Base-by-base conservation (phyloP, 148 eudicot genomes). In the Cornus florida region DNA sequence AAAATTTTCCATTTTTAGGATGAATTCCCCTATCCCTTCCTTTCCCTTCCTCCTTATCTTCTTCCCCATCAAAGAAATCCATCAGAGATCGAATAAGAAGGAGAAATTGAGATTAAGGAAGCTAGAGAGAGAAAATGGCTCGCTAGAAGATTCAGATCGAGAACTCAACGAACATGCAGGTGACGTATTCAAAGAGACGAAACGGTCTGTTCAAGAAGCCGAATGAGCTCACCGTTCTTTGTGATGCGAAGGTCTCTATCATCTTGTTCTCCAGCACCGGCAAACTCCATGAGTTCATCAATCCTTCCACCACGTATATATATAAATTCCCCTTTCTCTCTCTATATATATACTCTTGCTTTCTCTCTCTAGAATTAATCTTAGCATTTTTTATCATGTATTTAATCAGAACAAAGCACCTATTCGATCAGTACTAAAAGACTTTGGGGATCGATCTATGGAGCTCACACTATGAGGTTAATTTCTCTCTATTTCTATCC, bases 121-220 rank as follows among this genome's bases (percentile, higher is more conserved):
- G 46, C 71, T n/a, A n/a, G 38, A 17, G 19, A 71, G 35, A n/a
- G 43, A 43, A 73, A 70, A 94, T 92, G 98, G 93, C 98, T 67
- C 87, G 97, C 67, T 97, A 97, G 22, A 92, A 91, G 85, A 92
- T 94, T 75, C 92, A 92, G 82, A 94, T 94, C 32, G 98, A 94
- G 79, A 94, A 94, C 76, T 72, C 86, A 16, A 94, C 95, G 10
- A 94, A 92, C 86, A 86, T 97, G 77, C 98, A 94, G 62, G 98
- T 94, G 22, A 94, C 98, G 0, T 94, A 92, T 67, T 94, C 97
- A 3, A 94, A 94, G 89, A 79, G 98, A 48, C 84, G 97, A 67
- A 92, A 89, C 65, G 98, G 98, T 16, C 71, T 94, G 33, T 91
- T 94, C 86, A 94, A 94, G 88, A 94, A 94, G 83, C 97, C 98